Base-by-base conservation (phyloP, 1,139 yeast genomes). In the Spencermartinsiella ligniputridi region DNA sequence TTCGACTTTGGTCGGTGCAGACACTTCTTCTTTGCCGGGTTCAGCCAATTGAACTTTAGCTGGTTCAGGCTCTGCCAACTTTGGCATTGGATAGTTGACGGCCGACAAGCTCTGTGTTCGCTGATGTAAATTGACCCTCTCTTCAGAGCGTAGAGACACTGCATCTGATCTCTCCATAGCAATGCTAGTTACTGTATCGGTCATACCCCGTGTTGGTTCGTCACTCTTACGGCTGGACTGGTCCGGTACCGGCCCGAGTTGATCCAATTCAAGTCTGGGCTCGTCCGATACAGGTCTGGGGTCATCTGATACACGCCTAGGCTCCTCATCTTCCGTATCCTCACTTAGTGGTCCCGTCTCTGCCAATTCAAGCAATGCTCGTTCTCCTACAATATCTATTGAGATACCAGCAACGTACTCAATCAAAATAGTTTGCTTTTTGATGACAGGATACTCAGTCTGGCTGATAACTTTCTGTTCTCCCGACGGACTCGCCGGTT, bases 311-410 rank as follows among this genome's bases (percentile, higher is more conserved):
- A n/a, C n/a, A n/a, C n/a, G n/a, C n/a, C n/a, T n/a, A n/a, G n/a
- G 18, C 12, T 38, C 46, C 45, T 65, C 67, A 35, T 63, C 66
- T 37, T 62, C 68, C 3, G 67, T 64, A 33, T 63, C 67, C 21
- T 64, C 69, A 25, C 49, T 43, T 8, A 4, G 4, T 9, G 15
- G 5, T 11, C 15, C 32, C 74, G 30, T 74, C 75, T 70, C 74
- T 22, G 58, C 66, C 2, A 79, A 73, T 54, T 79, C 79, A 18
- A 83, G 62, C 44, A 81, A 63, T 4, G 80, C 67, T 19, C 80
- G 64, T 47, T 81, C 81, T 30, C 81, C 79, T 33, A 83, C 75
- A 36, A 84, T 70, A 55, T 83, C 87, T 46, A 85, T 58, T 39
- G 79, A 65, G 13, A 82, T 68, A 35, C 85, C 84, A 42, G 71